phyloP scores from a whole-genome alignment of 2,329 filamentous ascomycete species.

The Bipolaris victoriae region DNA sequence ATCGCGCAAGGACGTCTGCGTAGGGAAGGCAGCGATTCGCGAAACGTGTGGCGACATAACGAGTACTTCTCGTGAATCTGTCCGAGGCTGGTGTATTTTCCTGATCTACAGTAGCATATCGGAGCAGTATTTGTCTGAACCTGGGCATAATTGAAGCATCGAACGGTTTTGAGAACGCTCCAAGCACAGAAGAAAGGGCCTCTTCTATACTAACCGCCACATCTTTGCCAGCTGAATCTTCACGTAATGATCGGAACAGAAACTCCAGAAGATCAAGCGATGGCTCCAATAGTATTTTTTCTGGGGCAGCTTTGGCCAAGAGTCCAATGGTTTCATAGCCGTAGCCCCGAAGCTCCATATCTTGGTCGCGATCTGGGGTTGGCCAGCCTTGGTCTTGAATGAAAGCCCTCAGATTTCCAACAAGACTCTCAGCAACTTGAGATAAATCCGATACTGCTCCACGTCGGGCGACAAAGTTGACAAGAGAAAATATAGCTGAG shows the following conservation, averaged over 20 bases:
- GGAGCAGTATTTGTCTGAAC: slow-evolving; percentile 44
- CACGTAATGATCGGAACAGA: slow-evolving; percentile 82
- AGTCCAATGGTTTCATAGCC: slow-evolving; percentile 92
- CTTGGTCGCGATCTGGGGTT: slow-evolving; percentile 60
- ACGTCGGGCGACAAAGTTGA: slow-evolving; percentile 84
- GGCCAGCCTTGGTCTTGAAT: slow-evolving; percentile 87
- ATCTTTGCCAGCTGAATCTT: slow-evolving; percentile 74
- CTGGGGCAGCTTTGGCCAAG: slow-evolving; percentile 69
- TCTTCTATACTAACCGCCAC: slow-evolving; percentile 89
- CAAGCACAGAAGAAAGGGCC: slow-evolving; percentile 78
- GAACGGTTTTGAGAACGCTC: slow-evolving; percentile 59
- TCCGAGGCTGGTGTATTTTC: slow-evolving; percentile 37
- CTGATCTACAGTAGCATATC: slow-evolving; percentile 34
- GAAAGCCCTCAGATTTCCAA: slow-evolving; percentile 73
- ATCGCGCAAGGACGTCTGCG: slow-evolving; percentile 77
- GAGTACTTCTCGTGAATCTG: slow-evolving; percentile 64
- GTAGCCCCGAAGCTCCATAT: slow-evolving; percentile 72
- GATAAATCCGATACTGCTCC: slow-evolving; percentile 67
- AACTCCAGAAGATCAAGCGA: slow-evolving; percentile 68
- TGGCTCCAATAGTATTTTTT: slow-evolving; percentile 60
- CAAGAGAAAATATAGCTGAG: slow-evolving; percentile 81
- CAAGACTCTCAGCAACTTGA: slow-evolving; percentile 70
- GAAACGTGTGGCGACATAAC: slow-evolving; percentile 85
- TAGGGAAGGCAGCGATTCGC: slow-evolving; percentile 87
- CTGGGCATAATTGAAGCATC: slow-evolving; percentile 50